Base-by-base conservation (phyloP, 2,329 filamentous ascomycete genomes). In the Verticillium albo-atrum region DNA sequence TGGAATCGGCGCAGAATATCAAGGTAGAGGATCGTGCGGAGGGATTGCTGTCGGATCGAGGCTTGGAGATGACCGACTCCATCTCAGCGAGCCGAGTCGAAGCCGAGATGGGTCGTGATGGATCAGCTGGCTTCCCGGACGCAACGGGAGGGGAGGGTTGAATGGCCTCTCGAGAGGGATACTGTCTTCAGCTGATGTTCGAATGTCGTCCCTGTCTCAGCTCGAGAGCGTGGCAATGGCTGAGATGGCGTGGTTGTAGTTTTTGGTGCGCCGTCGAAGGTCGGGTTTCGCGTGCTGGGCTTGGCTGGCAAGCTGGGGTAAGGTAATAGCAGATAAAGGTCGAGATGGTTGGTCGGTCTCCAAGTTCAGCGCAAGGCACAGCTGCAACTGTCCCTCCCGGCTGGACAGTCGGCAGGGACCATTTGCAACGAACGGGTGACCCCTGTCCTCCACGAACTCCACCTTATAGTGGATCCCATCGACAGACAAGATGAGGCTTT, bases 71-170 rank as follows among this genome's bases (percentile, higher is more conserved):
- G 61, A 61, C 61, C 60, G 69, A 67, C 72, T 75, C 75, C 75
- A 77, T 77, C 72, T 73, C 75, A 70, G 70, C 70, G 63, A 66
- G 66, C 65, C 61, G 62, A 56, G 50, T 50, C 14, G 55, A 42
- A 55, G 58, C 62, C 34, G 25, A 57, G 55, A 47, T 55, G 27
- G 27, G 26, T 30, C 52, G 27, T 23, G 52, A 23, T 54, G 15
- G 51, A 50, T 10, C 52, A 20, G 52, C 52, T 20, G 17, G 52
- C n/a, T 54, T 20, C 28, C 52, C 28, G 28, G 52, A 28, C 27
- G 20, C 42, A 50, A 20, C 30, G 10, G 20, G 20, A 50, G 9
- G 20, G 20, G n/a, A 50, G 42, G 25, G 42, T 5, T 25, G 42
- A 50, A 14, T 4, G 20, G 42, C 9, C 7, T 25, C 10, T 23